Conservation (phyloP, 108 stramenopile species). For the Nannochloropsis oceanica region DNA sequence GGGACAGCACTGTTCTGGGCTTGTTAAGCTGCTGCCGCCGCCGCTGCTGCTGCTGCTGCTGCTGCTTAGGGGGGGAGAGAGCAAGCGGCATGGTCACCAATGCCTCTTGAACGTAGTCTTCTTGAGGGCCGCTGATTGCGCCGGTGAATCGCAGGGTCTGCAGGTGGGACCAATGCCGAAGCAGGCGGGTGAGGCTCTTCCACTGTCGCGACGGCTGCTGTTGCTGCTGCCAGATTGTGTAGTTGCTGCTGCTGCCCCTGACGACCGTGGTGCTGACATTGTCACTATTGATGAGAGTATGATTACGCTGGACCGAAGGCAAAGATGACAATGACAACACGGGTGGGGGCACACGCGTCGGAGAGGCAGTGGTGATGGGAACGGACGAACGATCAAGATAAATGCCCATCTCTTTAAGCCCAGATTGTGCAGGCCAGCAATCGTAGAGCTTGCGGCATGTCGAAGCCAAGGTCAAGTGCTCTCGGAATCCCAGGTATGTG, state of each 20-base stretch:
- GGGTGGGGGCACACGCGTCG: no score
- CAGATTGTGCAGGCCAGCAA: not conserved
- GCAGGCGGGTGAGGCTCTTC: not conserved
- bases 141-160: not conserved
- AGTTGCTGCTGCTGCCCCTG: not conserved
- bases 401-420: not conserved
- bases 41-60: not conserved
- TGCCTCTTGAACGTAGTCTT: not conserved
- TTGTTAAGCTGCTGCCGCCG: not conserved
- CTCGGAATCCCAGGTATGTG: not conserved
- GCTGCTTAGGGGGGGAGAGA: not conserved
- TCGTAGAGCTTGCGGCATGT: not conserved
- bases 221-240: not conserved
- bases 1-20: not conserved
- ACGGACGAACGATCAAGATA: not conserved
- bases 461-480: not conserved
- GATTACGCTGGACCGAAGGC: no score
- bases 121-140: not conserved
- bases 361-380: not conserved
- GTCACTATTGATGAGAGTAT: no score
- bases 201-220: not conserved
- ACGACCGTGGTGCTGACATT: no score
- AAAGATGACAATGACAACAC: no score
- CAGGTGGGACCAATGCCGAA: not conserved
- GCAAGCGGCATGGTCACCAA: not conserved